Base-by-base conservation (phyloP, 371 early-diverging fungal genomes). In the Zychaea mexicana region DNA sequence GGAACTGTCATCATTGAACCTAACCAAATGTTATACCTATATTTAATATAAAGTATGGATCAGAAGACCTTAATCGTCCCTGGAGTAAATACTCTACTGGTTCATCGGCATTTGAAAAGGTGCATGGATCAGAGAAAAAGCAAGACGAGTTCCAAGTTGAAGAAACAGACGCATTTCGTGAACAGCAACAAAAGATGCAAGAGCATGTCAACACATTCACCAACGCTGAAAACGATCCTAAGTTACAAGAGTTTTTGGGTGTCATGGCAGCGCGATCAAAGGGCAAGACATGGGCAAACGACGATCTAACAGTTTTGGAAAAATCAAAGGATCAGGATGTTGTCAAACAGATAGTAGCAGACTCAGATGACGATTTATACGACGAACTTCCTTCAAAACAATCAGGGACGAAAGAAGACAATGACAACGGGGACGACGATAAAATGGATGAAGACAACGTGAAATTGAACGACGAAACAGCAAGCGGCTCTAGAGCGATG, bases 271-370 rank as follows among this genome's bases (percentile, higher is more conserved):
- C 90, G 33, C 85, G 96, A 39, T 83, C 92, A 0, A 85, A 85
- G 59, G 82, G 88, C 61, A 86, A 90, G 65, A 94, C 95, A 1
- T 98, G 98, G 98, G 89, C 91, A 4, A 97, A 98, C 74, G 97
- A 98, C 58, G 96, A 95, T 64, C 76, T 77, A 3, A 76, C 75
- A 1, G 69, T 72, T 17, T 49, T 73, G 19, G 61, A 64, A 67
- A 69, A 70, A 28, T 33, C 58, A 15, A 81, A 79, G 52, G 74
- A 75, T 15, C 82, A 78, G 30, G 78, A 74, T 27, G 81, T 85
- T 2, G 81, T 88, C 39, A 68, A 84, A 0, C 84, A 86, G 71
- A 80, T 88, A 27, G 83, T 68, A 4, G 88, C 87, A 67, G 85
- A 71, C 9, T 78, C 84, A 13, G 93, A 93, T 61, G 94, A 93